phyloP scores from a whole-genome alignment of 345 rosid genomes.

The Streptanthus diversifolius region DNA sequence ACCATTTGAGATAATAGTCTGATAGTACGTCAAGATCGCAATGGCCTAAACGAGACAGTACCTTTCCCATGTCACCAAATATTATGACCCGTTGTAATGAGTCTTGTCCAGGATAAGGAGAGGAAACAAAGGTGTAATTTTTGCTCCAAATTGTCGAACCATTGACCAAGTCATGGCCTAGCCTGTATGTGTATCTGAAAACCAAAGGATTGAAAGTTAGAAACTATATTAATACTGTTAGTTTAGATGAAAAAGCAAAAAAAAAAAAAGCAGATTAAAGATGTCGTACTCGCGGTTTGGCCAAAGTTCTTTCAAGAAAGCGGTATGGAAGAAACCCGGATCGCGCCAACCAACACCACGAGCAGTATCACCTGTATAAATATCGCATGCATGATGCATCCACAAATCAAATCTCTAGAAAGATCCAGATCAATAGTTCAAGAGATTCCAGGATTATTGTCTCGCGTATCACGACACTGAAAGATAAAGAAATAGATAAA shows the following conservation, averaged over 20 bases:
- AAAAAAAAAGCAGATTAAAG: neutral
- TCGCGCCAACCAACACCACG: slow-evolving; percentile 85
- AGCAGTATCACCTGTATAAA: slow-evolving; percentile 63
- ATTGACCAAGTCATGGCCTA: slow-evolving; percentile 54
- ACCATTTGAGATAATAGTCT: neutral
- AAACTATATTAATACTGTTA: neutral
- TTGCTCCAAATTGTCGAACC: slow-evolving; percentile 58
- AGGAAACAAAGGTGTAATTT: slow-evolving; percentile 56
- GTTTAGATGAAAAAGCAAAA: neutral
- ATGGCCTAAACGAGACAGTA: slow-evolving; percentile 22
- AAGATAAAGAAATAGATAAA: neutral
- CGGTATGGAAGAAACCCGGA: slow-evolving; percentile 74
- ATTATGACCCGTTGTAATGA: slow-evolving; percentile 74
- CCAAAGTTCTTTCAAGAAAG: slow-evolving; percentile 76
- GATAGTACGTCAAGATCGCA: neutral
- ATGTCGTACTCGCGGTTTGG: slow-evolving; percentile 53
- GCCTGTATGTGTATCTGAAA: slow-evolving; percentile 58
- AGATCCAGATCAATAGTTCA: neutral
- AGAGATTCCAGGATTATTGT: neutral
- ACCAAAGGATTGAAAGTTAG: neutral
- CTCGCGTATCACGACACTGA: neutral
- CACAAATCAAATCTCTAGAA: slow-evolving; percentile 6
- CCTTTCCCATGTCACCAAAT: slow-evolving; percentile 95
- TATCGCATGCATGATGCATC: neutral
- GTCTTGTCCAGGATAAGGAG: slow-evolving; percentile 92